phyloP scores from a whole-genome alignment of 164 flowering plant genomes.

The Piper longum region DNA sequence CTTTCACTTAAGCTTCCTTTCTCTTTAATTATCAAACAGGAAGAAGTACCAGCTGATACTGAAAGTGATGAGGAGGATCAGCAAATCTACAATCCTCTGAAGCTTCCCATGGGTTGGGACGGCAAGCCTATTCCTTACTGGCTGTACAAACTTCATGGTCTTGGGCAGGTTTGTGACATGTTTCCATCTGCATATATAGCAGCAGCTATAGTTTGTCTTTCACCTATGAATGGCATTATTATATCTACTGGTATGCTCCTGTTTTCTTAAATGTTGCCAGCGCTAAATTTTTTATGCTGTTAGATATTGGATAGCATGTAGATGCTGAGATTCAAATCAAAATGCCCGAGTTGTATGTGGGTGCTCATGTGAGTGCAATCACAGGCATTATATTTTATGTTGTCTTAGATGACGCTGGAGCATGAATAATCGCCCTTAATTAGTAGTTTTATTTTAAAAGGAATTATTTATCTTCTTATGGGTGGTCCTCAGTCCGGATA shows the following conservation, averaged over 20 bases:
- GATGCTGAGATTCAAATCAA: too few relatives aligned
- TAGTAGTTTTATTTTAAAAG: too few relatives aligned
- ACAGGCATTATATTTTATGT: too few relatives aligned
- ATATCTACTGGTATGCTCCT: neutral
- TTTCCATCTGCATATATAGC: neutral
- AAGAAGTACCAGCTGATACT: constrained; percentile 75
- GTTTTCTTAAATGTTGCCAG: too few relatives aligned
- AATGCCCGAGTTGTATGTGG: too few relatives aligned
- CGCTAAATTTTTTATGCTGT: too few relatives aligned
- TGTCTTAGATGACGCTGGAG: too few relatives aligned
- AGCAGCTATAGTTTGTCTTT: neutral
- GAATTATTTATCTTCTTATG: too few relatives aligned
- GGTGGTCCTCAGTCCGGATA: too few relatives aligned
- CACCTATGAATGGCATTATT: neutral
- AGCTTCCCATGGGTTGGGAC: constrained; percentile 98
- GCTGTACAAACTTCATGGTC: constrained; percentile 99
- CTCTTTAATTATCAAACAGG: constrained; percentile 30
- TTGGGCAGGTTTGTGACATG: constrained; percentile 65
- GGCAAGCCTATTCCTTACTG: constrained; percentile 99
- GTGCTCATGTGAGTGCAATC: too few relatives aligned
- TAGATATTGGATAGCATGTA: too few relatives aligned
- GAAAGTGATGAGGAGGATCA: constrained; percentile 98
- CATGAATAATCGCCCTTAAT: too few relatives aligned
- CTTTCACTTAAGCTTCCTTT: neutral
- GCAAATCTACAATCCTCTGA: constrained; percentile 94